A percentile compares a stretch with the other conserved stretches of the same genome.
These are phyloP conservation scores for Brassica rapa DNA, from an alignment of 345 rosid genomes.

Conservation along the genomic window DNA sequence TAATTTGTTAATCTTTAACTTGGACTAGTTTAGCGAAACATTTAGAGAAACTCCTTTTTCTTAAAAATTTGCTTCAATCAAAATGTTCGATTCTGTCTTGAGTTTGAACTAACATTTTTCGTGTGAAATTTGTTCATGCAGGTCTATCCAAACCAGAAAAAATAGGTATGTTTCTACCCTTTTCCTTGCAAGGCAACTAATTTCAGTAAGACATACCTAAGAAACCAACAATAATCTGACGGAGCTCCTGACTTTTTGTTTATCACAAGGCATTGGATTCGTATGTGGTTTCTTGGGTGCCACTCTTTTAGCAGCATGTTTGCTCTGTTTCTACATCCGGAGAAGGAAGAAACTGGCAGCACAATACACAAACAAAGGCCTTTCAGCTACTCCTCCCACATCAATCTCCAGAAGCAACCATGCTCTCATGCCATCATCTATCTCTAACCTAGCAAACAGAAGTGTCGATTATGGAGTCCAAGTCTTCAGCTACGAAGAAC, in stretches of 20 bases:
- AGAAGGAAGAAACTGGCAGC: conserved; percentile 46
- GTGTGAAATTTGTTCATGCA: conserved; percentile 4
- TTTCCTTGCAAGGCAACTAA: neutral
- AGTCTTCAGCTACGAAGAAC: conserved; percentile 67
- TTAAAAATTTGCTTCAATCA: neutral
- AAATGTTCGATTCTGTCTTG: neutral
- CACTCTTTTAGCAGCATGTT: conserved; percentile 16
- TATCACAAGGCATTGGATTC: conserved; percentile 44
- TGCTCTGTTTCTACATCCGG: conserved; percentile 23
- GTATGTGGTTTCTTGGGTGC: conserved; percentile 41
- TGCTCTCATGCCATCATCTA: conserved; percentile 44
- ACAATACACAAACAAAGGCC: conserved; percentile 41
- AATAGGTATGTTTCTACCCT: conserved; percentile 5
- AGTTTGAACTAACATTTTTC: conserved; percentile 18
- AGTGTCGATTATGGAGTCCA: conserved; percentile 74
- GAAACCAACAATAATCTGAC: neutral
- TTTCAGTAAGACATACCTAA: neutral
- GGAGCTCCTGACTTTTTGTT: neutral
- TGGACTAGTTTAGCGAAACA: neutral
- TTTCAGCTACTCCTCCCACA: conserved; percentile 37
- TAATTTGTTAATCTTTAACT: neutral
- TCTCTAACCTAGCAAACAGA: conserved; percentile 48
- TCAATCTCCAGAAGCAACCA: conserved; percentile 47
- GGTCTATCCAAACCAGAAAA: neutral
- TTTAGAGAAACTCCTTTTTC: neutral